Percentiles rank a stretch among this genome's conserved stretches.
phyloP scores from a whole-genome alignment of 441 rosid genomes.

The Pelargonium fulgidum region DNA sequence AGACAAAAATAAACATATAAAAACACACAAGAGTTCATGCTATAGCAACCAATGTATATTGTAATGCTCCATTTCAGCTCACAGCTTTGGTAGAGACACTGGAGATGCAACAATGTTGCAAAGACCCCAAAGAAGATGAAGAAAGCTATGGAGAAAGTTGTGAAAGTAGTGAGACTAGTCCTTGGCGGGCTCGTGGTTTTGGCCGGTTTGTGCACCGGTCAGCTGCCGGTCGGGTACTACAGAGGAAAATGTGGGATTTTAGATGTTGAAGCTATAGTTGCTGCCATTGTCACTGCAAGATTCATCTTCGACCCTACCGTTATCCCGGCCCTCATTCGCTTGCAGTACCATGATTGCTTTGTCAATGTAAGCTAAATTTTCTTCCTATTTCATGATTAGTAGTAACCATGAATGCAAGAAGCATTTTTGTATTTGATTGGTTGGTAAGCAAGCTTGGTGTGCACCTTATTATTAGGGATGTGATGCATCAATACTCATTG shows the following conservation, averaged over 20 bases:
- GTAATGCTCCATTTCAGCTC: neutral
- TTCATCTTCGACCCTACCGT: neutral
- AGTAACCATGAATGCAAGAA: too few species aligned
- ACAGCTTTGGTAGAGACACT: too few species aligned
- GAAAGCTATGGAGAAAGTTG: neutral
- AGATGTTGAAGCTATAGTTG: neutral
- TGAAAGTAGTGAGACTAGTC: neutral
- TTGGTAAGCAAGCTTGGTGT: too few species aligned
- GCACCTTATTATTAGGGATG: neutral
- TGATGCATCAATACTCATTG: neutral
- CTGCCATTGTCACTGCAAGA: neutral
- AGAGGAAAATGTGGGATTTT: neutral
- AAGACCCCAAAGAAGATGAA: neutral
- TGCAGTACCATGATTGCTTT: neutral
- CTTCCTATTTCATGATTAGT: neutral
- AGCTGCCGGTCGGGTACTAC: neutral
- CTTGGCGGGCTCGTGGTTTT: neutral
- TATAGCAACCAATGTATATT: neutral
- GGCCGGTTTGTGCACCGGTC: neutral
- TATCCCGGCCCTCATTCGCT: neutral
- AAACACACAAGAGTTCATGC: neutral
- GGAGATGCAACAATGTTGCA: too few species aligned
- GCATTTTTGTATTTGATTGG: too few species aligned
- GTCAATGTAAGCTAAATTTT: neutral
- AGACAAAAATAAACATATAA: neutral